Percentiles rank a stretch among this genome's conserved stretches.
Conservation (phyloP, 2,329 filamentous ascomycete species). For the Epichloe sibirici region DNA sequence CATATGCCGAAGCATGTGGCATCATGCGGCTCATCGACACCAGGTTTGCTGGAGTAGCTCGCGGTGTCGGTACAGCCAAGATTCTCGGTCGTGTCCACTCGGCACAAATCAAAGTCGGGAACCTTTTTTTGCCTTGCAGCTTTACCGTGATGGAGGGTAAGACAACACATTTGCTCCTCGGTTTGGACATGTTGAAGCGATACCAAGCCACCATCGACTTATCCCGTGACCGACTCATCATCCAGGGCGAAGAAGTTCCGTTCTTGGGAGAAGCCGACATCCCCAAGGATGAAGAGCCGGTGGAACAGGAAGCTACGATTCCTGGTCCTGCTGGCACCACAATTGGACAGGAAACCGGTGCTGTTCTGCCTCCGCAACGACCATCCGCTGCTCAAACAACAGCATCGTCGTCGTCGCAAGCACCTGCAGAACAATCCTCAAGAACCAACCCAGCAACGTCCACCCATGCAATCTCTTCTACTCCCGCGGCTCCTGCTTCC, state of each 20-base stretch:
- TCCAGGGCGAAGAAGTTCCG: constrained; percentile 75
- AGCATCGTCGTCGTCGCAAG: constrained; percentile 2
- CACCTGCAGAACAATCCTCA: constrained; percentile 12
- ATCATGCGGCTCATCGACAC: constrained; percentile 95
- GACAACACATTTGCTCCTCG: constrained; percentile 82
- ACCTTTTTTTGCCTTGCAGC: constrained; percentile 76
- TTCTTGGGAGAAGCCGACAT: constrained; percentile 92
- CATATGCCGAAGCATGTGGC: constrained; percentile 79
- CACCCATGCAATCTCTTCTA: constrained; percentile 10
- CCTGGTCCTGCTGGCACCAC: constrained; percentile 79
- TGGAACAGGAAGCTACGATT: constrained; percentile 70
- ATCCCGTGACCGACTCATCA: constrained; percentile 69
- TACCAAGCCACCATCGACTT: constrained; percentile 92
- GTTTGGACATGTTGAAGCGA: constrained; percentile 91
- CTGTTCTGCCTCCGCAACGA: constrained; percentile 35
- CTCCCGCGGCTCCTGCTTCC: constrained; percentile 14
- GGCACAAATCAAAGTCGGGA: constrained; percentile 87
- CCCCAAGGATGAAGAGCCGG: constrained; percentile 68
- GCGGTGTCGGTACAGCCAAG: constrained; percentile 84
- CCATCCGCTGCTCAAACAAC: constrained; percentile 10
- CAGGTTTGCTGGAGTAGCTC: constrained; percentile 82
- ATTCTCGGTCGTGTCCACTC: constrained; percentile 94
- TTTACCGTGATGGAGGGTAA: constrained; percentile 99
- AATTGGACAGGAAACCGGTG: constrained; percentile 74
- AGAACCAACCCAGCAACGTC: constrained; percentile 8